Percentiles rank a stretch among this genome's conserved stretches.
Evolutionary conservation across 257 asterid genomes (phyloP).

Genomic region (Scutellaria baicalensis): DNA sequence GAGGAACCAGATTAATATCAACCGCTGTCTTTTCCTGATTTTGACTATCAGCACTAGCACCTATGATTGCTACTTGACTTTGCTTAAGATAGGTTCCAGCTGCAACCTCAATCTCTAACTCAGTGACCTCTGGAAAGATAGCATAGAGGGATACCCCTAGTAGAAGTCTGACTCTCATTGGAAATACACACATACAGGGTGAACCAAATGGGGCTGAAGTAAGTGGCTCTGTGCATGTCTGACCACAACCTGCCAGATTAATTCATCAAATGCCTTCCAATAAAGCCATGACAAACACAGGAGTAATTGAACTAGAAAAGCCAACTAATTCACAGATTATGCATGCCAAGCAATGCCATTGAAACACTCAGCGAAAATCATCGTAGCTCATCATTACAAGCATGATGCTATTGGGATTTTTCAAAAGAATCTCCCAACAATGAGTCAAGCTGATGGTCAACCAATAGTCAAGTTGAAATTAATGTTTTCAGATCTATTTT

Average conservation of each 20-base stretch:
- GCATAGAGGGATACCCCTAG: constrained; percentile 70
- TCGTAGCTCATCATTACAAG: neutral
- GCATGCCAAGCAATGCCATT: neutral
- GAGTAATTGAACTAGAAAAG: neutral
- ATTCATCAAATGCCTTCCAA: constrained; percentile 9
- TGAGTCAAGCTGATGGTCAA: neutral
- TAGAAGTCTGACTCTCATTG: constrained; percentile 91
- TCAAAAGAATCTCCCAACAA: neutral
- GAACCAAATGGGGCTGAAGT: constrained; percentile 79
- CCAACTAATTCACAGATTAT: neutral
- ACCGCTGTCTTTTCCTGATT: constrained; percentile 75
- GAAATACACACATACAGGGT: constrained; percentile 88
- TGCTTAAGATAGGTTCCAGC: constrained; percentile 83
- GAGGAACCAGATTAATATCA: constrained; percentile 81
- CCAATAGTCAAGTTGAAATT: neutral
- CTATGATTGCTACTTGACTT: constrained; percentile 79
- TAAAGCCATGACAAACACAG: neutral
- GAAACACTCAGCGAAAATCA: neutral
- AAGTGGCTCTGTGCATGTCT: constrained; percentile 76
- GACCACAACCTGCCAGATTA: constrained; percentile 72
- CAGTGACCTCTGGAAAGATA: constrained; percentile 73
- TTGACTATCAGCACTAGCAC: constrained; percentile 83
- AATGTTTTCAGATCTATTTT: neutral
- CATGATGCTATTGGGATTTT: neutral
- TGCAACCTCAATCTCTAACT: constrained; percentile 87